These are phyloP conservation scores for Berkeleyomyces rouxiae DNA, from an alignment of 2,329 filamentous ascomycete species.

Conservation along the genomic window DNA sequence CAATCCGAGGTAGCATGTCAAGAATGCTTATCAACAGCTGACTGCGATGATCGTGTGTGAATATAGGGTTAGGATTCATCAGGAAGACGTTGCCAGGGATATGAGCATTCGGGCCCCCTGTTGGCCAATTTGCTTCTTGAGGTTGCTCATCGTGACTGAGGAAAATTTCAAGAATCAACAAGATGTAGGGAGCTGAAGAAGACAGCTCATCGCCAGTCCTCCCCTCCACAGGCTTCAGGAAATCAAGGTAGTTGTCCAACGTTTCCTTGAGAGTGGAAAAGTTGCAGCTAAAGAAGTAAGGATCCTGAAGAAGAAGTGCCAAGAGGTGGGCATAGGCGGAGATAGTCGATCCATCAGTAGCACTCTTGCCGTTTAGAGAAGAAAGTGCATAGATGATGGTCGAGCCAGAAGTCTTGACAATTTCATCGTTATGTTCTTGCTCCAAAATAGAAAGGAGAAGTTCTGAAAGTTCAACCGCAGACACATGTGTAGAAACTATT, in stretches of 20 bases:
- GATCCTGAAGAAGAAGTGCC: constrained; percentile 72
- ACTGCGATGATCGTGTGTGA: constrained; percentile 35
- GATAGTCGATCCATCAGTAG: constrained; percentile 45
- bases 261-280: constrained; percentile 60
- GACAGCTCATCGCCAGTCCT: constrained; percentile 62
- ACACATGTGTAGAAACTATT: constrained; percentile 70
- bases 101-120: constrained; percentile 31
- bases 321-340: constrained; percentile 85
- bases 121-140: constrained; percentile 51
- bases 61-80: constrained; percentile 27
- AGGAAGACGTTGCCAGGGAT: constrained; percentile 17
- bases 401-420: constrained; percentile 42
- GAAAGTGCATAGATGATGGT: constrained; percentile 75
- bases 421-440: constrained; percentile 37
- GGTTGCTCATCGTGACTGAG: constrained; percentile 82
- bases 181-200: constrained; percentile 79
- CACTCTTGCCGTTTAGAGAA: constrained; percentile 43
- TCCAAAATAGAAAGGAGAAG: constrained; percentile 60
- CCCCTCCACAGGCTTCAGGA: constrained; percentile 54
- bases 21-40: constrained; percentile 62
- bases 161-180: constrained; percentile 78
- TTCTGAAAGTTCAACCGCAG: constrained; percentile 82
- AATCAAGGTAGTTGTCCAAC: constrained; percentile 58
- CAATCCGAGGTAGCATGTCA: constrained; percentile 67
- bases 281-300: constrained; percentile 61